A percentile compares a stretch with the other conserved stretches of the same genome.
phyloP scores from a whole-genome alignment of 495 filamentous ascomycete species.

The Podospora fimiseda region DNA sequence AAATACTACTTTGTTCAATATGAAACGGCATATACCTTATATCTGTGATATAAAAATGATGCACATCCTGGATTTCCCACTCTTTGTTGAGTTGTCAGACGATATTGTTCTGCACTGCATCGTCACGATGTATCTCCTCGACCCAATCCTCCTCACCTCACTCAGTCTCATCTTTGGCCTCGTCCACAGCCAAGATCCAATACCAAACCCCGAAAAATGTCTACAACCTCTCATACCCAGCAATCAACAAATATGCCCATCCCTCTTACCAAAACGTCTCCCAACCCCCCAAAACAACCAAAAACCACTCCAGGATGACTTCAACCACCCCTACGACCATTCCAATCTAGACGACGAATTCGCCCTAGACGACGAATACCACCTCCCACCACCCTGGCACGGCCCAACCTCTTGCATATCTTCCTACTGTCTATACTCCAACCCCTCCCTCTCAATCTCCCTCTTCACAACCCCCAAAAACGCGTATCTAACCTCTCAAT shows the following conservation, averaged over 20 bases:
- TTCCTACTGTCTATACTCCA: constrained; percentile 32
- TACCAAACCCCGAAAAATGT: not conserved
- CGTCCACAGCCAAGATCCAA: too few relatives aligned
- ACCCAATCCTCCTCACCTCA: too few relatives aligned
- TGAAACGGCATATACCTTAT: not conserved
- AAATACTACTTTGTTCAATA: not conserved
- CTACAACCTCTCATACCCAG: not conserved
- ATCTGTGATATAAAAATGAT: not conserved
- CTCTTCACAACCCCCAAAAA: constrained; percentile 28
- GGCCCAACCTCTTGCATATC: constrained; percentile 33
- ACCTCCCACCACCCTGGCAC: constrained; percentile 20
- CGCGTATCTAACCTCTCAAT: constrained; percentile 18
- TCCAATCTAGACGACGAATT: not conserved
- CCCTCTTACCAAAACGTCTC: too few relatives aligned
- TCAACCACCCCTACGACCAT: not conserved
- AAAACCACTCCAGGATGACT: too few relatives aligned
- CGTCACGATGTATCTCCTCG: too few relatives aligned
- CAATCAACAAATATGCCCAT: not conserved
- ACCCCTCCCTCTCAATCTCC: constrained; percentile 23
- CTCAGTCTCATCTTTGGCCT: too few relatives aligned
- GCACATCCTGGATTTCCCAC: too few relatives aligned
- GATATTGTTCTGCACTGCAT: too few relatives aligned
- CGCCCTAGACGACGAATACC: not conserved
- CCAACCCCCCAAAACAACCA: not conserved
- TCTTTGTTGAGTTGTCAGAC: too few relatives aligned